These are phyloP conservation scores for Lasiodiplodia sp. DNA, from an alignment of 2,329 filamentous ascomycete species.

Conservation along the genomic window DNA sequence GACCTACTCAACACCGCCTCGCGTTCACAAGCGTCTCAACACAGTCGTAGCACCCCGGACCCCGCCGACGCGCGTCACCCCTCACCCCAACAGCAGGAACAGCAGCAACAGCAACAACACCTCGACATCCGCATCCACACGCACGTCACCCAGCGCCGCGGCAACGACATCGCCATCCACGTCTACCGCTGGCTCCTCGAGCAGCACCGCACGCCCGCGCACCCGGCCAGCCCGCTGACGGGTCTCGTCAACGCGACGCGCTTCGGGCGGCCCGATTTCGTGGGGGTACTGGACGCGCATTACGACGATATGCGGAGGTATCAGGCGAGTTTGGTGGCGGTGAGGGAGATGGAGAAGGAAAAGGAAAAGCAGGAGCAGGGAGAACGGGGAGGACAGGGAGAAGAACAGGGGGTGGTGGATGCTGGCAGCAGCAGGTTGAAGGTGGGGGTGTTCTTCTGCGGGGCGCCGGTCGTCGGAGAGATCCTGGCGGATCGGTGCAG, in stretches of 20 bases:
- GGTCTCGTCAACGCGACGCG: constrained; percentile 61
- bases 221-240: constrained; percentile 62
- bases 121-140: constrained; percentile 64
- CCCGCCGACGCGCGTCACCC: no score
- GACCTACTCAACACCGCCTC: constrained; percentile 59
- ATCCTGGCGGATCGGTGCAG: constrained; percentile 61
- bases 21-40: constrained; percentile 41
- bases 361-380: not conserved
- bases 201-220: constrained; percentile 60
- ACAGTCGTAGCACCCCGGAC: no score
- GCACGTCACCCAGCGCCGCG: constrained; percentile 64
- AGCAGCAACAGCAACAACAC: no score
- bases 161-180: constrained; percentile 60
- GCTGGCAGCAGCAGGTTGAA: constrained; percentile 47
- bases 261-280: constrained; percentile 64
- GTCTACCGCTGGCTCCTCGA: constrained; percentile 65
- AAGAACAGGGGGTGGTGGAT: not conserved
- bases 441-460: constrained; percentile 65
- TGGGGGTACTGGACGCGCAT: constrained; percentile 60
- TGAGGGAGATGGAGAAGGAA: constrained; percentile 34
- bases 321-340: constrained; percentile 15
- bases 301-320: constrained; percentile 58
- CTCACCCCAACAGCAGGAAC: no score
- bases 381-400: not conserved
- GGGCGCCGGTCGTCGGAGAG: constrained; percentile 61